These are phyloP conservation scores for Lactarius sp. DNA, from an alignment of 768 basidiomycete genomes.

Conservation along the genomic window DNA sequence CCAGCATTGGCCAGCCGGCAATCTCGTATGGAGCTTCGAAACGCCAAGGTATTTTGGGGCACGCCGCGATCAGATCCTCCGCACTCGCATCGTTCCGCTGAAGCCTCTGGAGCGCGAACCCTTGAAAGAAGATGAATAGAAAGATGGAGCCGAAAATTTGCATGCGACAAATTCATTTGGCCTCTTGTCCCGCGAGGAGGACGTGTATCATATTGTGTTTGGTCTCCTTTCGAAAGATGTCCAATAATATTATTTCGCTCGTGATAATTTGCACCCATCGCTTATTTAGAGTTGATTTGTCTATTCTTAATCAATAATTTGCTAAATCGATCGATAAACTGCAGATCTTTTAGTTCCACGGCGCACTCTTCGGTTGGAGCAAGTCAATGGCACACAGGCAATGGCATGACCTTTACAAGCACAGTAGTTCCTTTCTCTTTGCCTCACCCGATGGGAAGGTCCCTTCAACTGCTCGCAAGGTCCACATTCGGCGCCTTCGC, in stretches of 20 bases:
- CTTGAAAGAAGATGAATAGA: constrained; percentile 16
- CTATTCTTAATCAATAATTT: background rate
- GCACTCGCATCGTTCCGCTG: constrained; percentile 23
- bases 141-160: background rate
- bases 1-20: constrained; percentile 58
- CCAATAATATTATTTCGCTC: background rate
- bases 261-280: too few relatives aligned
- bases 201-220: background rate
- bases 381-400: background rate
- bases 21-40: constrained; percentile 66
- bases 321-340: background rate
- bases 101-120: constrained; percentile 25
- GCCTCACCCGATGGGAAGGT: constrained; percentile 47
- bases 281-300: too few relatives aligned
- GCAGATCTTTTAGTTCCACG: background rate
- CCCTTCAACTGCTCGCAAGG: constrained; percentile 53
- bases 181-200: background rate
- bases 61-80: constrained; percentile 45
- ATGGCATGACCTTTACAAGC: constrained; percentile 26
- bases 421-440: constrained; percentile 51
- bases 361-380: background rate
- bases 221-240: too few relatives aligned
- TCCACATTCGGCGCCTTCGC: constrained; percentile 68
- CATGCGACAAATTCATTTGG: background rate
- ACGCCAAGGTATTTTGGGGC: constrained; percentile 63